These are phyloP conservation scores for Fusarium veterinarium DNA, from an alignment of 2,329 filamentous ascomycete genomes.

Conservation along the genomic window DNA sequence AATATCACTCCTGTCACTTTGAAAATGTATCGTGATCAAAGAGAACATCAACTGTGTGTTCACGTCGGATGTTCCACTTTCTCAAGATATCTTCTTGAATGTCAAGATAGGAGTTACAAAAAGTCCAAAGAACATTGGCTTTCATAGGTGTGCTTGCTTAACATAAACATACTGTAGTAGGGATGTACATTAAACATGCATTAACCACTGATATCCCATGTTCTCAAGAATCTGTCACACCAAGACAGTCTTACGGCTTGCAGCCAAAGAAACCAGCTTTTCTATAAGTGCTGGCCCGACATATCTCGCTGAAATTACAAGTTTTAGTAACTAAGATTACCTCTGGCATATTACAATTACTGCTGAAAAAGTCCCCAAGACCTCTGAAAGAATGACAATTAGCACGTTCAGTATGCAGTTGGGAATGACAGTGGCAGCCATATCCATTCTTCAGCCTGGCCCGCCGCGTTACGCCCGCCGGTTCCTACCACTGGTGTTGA, in stretches of 20 bases:
- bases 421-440: neutral
- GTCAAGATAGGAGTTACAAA: neutral
- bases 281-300: neutral
- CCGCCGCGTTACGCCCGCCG: neutral
- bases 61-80: rapidly evolving
- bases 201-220: rapidly evolving
- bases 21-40: rapidly evolving
- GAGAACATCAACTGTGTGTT: too few species aligned
- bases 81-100: neutral
- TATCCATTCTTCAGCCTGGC: neutral
- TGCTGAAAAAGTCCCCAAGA: neutral
- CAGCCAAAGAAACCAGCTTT: neutral
- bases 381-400: neutral
- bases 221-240: rapidly evolving
- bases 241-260: rapidly evolving
- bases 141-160: rapidly evolving
- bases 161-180: neutral
- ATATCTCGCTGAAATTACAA: neutral
- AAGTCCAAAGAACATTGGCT: neutral
- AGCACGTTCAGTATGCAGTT: neutral
- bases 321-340: neutral
- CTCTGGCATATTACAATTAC: neutral
- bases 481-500: neutral
- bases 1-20: neutral
- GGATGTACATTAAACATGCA: rapidly evolving